A percentile compares a stretch with the other conserved stretches of the same genome.
phyloP scores from a whole-genome alignment of 495 filamentous ascomycete genomes.

The Saxophila tyrrhenica region DNA sequence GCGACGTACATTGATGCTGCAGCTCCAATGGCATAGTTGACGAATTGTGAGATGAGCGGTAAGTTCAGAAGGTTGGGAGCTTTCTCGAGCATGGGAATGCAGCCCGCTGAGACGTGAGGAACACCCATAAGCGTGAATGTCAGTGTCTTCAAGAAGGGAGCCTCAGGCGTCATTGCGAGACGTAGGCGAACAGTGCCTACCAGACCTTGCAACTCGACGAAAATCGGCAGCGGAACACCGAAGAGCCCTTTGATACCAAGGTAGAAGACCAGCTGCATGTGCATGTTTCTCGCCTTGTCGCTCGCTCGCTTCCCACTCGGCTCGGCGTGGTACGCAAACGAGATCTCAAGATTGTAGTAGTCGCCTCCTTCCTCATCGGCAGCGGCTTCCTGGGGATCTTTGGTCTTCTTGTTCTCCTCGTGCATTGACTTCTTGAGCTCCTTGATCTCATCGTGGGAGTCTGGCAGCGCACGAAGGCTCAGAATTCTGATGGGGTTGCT shows the following conservation, averaged over 20 bases:
- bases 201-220: conserved; percentile 73
- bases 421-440: conserved; percentile 70
- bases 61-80: conserved; percentile 88
- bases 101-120: conserved; percentile 81
- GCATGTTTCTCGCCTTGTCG: conserved; percentile 84
- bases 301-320: conserved; percentile 57
- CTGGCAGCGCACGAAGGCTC: conserved; percentile 79
- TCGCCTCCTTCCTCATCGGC: conserved; percentile 86
- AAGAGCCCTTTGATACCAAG: conserved; percentile 75
- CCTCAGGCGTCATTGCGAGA: conserved; percentile 73
- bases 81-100: conserved; percentile 76
- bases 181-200: conserved; percentile 78
- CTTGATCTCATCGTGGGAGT: conserved; percentile 51
- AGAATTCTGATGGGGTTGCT: conserved; percentile 80
- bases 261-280: conserved; percentile 88
- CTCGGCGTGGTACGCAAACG: conserved; percentile 83
- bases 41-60: conserved; percentile 88
- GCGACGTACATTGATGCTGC: conserved; percentile 85
- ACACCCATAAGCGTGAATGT: conserved; percentile 90
- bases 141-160: conserved; percentile 81
- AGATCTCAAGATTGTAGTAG: conserved; percentile 89
- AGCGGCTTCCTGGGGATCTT: conserved; percentile 77
- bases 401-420: conserved; percentile 63
- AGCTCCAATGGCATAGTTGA: conserved; percentile 87
- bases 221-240: conserved; percentile 79